Evolutionary conservation across 2,329 filamentous ascomycete species (phyloP).

Genomic region (Aspergillus terreus): DNA sequence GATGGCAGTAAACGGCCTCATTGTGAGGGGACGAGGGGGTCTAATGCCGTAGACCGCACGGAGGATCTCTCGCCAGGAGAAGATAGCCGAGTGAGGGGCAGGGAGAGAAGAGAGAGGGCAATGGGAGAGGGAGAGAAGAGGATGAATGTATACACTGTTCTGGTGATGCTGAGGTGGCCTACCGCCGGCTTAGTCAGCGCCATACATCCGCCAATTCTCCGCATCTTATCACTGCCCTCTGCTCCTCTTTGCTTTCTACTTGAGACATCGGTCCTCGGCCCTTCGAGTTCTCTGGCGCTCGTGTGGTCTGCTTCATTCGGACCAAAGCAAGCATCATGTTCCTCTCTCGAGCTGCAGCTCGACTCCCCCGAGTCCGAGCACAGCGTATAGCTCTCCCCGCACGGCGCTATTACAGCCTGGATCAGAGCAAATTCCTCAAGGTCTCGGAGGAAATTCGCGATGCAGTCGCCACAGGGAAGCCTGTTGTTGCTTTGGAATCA

Average conservation of each 20-base stretch:
- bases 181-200: conserved; percentile 14
- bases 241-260: conserved; percentile 15
- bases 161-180: conserved; percentile 38
- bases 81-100: conserved; percentile 9
- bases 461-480: conserved; percentile 68
- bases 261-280: conserved; percentile 1
- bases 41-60: conserved; percentile 24
- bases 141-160: conserved; percentile 12
- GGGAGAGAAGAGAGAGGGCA: conserved; percentile 8
- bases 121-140: conserved; percentile 1
- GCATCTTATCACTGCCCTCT: conserved; percentile 11
- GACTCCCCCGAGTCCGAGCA: conserved; percentile 13
- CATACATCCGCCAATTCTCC: conserved; percentile 7
- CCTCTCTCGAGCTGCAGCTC: conserved; percentile 19
- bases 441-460: conserved; percentile 80
- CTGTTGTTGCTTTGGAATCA: conserved; percentile 88
- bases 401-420: conserved; percentile 27
- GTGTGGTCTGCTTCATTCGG: no score
- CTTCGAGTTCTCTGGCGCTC: no score
- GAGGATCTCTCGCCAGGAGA: conserved; percentile 20
- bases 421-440: conserved; percentile 53
- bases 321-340: conserved; percentile 13
- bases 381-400: conserved; percentile 3
- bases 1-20: conserved; percentile 39
- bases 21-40: conserved; percentile 26